A percentile compares a stretch with the other conserved stretches of the same genome.
phyloP scores from a whole-genome alignment of 2,329 filamentous ascomycete species.

The Fusarium armeniacum region DNA sequence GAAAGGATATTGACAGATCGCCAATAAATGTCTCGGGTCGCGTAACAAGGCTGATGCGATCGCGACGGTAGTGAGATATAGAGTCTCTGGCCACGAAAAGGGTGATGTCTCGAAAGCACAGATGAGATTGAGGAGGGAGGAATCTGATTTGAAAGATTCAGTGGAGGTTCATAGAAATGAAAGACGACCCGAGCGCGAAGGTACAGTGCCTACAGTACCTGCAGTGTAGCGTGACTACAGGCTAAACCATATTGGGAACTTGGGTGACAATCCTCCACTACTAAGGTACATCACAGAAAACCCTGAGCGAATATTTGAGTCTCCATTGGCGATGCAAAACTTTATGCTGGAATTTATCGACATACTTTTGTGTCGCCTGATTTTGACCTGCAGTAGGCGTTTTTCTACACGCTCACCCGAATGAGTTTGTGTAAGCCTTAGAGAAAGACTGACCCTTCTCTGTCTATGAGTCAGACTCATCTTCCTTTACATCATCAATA shows the following conservation, averaged over 20 bases:
- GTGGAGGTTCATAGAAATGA: conserved; percentile 22
- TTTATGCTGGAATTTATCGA: conserved; percentile 15
- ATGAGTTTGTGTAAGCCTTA: not conserved
- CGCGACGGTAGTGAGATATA: conserved; percentile 27
- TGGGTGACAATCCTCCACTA: conserved; percentile 40
- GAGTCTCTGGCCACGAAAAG: conserved; percentile 30
- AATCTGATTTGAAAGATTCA: conserved; percentile 41
- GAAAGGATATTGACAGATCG: conserved; percentile 39
- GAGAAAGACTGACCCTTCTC: not conserved
- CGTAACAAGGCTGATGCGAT: conserved; percentile 28
- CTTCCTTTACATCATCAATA: not conserved
- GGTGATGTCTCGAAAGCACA: conserved; percentile 36
- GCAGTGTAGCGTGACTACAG: conserved; percentile 44
- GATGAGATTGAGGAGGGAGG: conserved; percentile 41
- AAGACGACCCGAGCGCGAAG: conserved; percentile 44
- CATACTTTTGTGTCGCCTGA: conserved; percentile 17
- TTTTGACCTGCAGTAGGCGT: conserved; percentile 11
- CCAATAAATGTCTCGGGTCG: conserved; percentile 34
- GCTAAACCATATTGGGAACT: conserved; percentile 38
- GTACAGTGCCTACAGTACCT: conserved; percentile 39
- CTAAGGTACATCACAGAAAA: conserved; percentile 16
- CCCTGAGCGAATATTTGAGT: conserved; percentile 28
- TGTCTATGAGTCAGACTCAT: not conserved
- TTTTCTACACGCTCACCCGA: conserved; percentile 11
- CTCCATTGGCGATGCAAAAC: conserved; percentile 7